Base-by-base conservation (phyloP, 345 rosid species). In the Orychophragmus violaceus region DNA sequence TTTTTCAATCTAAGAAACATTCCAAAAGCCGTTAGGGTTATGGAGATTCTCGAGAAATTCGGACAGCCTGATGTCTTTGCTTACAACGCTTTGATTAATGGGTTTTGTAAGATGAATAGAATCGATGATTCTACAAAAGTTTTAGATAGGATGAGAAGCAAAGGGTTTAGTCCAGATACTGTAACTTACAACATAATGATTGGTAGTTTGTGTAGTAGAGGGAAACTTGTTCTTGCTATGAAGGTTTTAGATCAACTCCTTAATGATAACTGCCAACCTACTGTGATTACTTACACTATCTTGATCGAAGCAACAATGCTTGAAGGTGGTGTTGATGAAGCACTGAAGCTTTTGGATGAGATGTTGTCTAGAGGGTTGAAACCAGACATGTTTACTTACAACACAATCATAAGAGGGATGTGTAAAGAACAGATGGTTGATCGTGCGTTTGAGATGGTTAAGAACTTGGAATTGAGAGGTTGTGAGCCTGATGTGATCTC, bases 101-200 rank as follows among this genome's bases (percentile, higher is more conserved):
- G 95, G 68, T 87, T 87, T 46, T 87, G 95, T 72, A 92, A 92
- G 82, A 78, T 83, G 17, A 81, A 82, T 74, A 80, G 78, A 58
- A 78, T 86, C 8, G 88, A 83, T n/a, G 77, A 78, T 33, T 86
- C 93, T 2, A 78, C 81, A 2, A 80, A 37, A 23, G 84, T 87
- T 58, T 78, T 92, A 25, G 81, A 83, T 63, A 76, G 93, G 74
- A 84, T 92, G 96, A 82, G 78, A 64, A 77, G 77, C 36, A 83
- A 82, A 54, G 96, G 90, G 11, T 78, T 87, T 69, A 69, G 61
- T 0, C 93, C 96, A 0, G 92, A 92, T 53, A 87, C 87, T 12
- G 90, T 89, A 3, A 92, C 96, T 2, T 86, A 86, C 59, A 92
- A 86, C 72, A 87, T 87, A 13, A 80, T 89, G 87, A 86, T 92